Conservation (phyloP, 306 rosid genomes). For the Lathyrus tuberosus region DNA sequence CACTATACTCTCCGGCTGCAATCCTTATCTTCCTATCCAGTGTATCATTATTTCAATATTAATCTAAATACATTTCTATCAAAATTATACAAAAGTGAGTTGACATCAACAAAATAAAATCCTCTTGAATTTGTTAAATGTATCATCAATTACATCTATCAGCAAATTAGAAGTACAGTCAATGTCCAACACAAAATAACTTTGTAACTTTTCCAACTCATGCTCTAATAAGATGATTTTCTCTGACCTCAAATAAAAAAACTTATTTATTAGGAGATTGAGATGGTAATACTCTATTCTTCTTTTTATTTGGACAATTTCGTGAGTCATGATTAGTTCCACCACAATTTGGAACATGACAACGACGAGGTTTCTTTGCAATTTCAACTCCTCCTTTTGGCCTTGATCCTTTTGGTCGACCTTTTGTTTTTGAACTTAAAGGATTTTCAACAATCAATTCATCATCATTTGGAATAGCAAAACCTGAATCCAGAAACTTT, state of each 20-base stretch:
- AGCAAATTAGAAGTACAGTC: too few relatives aligned
- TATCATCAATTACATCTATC: too few relatives aligned
- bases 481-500: not conserved
- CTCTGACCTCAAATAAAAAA: not conserved
- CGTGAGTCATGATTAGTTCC: not conserved
- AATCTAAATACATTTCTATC: too few relatives aligned
- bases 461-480: not conserved
- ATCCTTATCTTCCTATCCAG: too few relatives aligned
- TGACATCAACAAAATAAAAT: too few relatives aligned
- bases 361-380: not conserved
- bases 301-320: not conserved
- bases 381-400: not conserved
- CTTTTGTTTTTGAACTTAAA: not conserved
- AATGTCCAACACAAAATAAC: too few relatives aligned
- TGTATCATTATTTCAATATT: too few relatives aligned
- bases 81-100: too few relatives aligned
- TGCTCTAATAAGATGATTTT: too few relatives aligned
- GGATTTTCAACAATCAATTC: not conserved
- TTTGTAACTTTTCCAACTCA: too few relatives aligned
- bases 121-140: too few relatives aligned
- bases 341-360: not conserved
- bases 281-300: not conserved
- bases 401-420: constrained; percentile 6
- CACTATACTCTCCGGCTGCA: too few relatives aligned
- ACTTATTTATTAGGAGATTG: not conserved